Evolutionary conservation across 2,329 filamentous ascomycete genomes (phyloP), one percentile per base, ranked within the genome.

Genomic region (Alternaria arbusti): DNA sequence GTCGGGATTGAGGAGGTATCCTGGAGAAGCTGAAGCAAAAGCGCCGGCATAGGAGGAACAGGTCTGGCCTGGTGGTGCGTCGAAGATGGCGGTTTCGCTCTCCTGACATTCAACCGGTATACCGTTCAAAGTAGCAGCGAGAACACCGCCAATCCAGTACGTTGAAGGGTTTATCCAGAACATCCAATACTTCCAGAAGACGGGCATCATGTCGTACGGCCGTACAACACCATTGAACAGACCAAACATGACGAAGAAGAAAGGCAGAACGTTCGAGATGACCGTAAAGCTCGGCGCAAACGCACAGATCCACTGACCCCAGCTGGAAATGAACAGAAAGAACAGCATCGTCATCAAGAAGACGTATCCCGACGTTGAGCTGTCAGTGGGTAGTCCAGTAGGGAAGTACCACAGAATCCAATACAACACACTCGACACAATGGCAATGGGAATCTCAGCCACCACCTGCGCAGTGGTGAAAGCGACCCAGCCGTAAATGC

Each of bases 231-330:
- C 92, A 81, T 93, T 94, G 84, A 94, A 94, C 23, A 92, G 80
- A 44, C 85, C 86, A 72, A 92, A 90, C 83, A 92, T 89, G 77
- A 94, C 88, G 81, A 94, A 91, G 85, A 94, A 93, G 83, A 94
- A 93, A 1, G 91, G 91, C 6, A 93, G 82, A 1, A 79, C 72
- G 73, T 94, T 93, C 46, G 88, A 88, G 68, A 94, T 93, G 66
- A 93, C 90, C 1, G 91, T 92, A 80, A 93, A 93, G 44, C 85
- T 89, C 0, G 92, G 91, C 0, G 92, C 91, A 78, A 94, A 94
- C 1, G 93, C 92, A 66, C 89, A 91, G 70, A 96, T 93, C 91
- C 91, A 95, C 76, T 94, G 92, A 20, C 91, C 93, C 91, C 90
- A 94, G 69, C 85, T 89, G 30, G 86, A 86, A 77, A 89, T 87